Base-by-base conservation (phyloP, 1,284 basidiomycete species). In the Phellopilus nigrolimitatus region DNA sequence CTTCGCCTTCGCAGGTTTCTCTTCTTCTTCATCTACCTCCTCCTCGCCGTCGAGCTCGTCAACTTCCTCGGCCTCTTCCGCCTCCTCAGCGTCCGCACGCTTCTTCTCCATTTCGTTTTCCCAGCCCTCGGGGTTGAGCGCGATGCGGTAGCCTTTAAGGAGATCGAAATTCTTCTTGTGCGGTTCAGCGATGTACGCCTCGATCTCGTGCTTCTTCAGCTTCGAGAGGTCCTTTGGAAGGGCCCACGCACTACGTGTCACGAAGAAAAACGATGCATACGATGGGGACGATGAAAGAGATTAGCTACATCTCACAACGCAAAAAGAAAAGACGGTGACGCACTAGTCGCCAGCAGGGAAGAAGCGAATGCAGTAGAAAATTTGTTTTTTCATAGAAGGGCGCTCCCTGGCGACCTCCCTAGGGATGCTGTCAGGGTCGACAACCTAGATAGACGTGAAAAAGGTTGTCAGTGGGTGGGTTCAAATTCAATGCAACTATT, bases 271-370 rank as follows among this genome's bases (percentile, higher is more conserved):
- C 37, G 7, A 8, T 43, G 19, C 56, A 59, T 40, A 22, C n/a
- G n/a, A n/a, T n/a, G n/a, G 30, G 10, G 39, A 50, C 38, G 47
- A 49, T 40, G 27, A 33, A 43, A 8, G 33, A 21, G 41, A 47
- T 55, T 52, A 43, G 53, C 46, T 50, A 19, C 45, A 6, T 24
- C 27, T 33, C 17, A 42, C 15, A 27, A 4, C 8, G 19, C 28
- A 13, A 47, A n/a, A 8, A 21, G 52, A 33, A 46, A 53, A 30
- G 47, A 58, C 51, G 49, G 56, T 34, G 25, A 82, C 91, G 68
- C 62, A 97, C 94, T 86, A 91, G 71, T 97, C 93, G 50, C 90
- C 92, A 33, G 79, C 80, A 30, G 91, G 91, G 76, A 94, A 95
- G 79, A 94, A 95, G 60, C 82, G 75, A 38, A 94, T 81, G 61